A percentile compares a stretch with the other conserved stretches of the same genome.
Conservation (phyloP, 495 filamentous ascomycete species). For the Hypoxylon lenormandii region DNA sequence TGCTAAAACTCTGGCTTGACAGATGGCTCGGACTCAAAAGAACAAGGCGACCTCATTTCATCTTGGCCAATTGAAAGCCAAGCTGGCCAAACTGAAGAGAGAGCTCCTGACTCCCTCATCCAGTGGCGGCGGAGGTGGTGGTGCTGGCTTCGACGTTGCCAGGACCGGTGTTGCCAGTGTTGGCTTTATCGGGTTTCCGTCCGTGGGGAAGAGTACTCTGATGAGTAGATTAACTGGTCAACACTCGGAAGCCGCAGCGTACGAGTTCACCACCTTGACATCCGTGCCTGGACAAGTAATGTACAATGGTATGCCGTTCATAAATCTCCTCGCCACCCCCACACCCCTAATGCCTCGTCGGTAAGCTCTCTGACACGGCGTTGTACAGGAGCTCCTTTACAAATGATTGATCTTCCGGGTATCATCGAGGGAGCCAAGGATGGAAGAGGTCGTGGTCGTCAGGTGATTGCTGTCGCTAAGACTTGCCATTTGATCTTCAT, state of each 20-base stretch:
- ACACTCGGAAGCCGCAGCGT: constrained; percentile 95
- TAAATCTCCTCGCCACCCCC: constrained; percentile 16
- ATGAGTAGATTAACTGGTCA: constrained; percentile 95
- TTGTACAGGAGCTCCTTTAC: constrained; percentile 80
- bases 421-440: constrained; percentile 99
- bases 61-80: constrained; percentile 93
- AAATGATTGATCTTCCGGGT: constrained; percentile 98
- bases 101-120: constrained; percentile 89
- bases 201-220: constrained; percentile 96
- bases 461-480: constrained; percentile 98
- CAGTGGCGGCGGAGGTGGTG: constrained; percentile 83
- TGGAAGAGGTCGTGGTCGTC: constrained; percentile 95
- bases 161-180: constrained; percentile 96
- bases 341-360: constrained; percentile 5
- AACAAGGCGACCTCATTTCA: constrained; percentile 95
- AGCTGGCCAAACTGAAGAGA: constrained; percentile 96
- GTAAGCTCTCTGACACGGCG: constrained; percentile 19
- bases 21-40: constrained; percentile 97
- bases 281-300: constrained; percentile 95
- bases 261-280: constrained; percentile 98
- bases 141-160: constrained; percentile 97
- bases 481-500: constrained; percentile 99
- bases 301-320: constrained; percentile 75
- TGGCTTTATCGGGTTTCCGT: constrained; percentile 89
- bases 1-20: constrained; percentile 41